These are phyloP conservation scores for Leishmania guyanensis DNA, from an alignment of 208 protist species.

Conservation along the genomic window DNA sequence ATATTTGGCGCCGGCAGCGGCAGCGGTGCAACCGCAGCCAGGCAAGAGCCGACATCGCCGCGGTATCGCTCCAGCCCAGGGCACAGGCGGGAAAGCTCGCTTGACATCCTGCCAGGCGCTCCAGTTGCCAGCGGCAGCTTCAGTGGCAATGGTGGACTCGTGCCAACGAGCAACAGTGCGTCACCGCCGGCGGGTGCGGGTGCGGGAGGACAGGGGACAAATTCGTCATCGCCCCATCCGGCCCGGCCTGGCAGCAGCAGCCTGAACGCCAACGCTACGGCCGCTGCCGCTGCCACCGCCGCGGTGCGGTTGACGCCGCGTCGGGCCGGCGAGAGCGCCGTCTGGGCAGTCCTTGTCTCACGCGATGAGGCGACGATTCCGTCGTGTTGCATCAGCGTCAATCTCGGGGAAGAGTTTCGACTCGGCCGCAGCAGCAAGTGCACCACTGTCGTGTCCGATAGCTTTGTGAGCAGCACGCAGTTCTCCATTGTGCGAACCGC, in stretches of 20 bases:
- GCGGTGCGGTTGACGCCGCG: slow-evolving; percentile 12
- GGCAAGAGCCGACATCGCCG: not conserved
- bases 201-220: slow-evolving; percentile 2
- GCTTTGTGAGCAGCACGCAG: slow-evolving; percentile 85
- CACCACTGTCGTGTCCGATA: slow-evolving; percentile 62
- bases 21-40: not conserved
- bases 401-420: slow-evolving; percentile 57
- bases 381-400: slow-evolving; percentile 61
- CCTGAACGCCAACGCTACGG: not conserved
- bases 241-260: slow-evolving; percentile 17
- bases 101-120: slow-evolving; percentile 17
- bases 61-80: slow-evolving; percentile 10
- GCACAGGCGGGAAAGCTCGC: slow-evolving; percentile 11
- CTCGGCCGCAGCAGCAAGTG: slow-evolving; percentile 91
- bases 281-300: not conserved
- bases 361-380: slow-evolving; percentile 78
- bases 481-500: slow-evolving; percentile 69
- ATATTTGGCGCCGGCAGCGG: not conserved
- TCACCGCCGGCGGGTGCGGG: slow-evolving; percentile 1
- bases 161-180: slow-evolving; percentile 24
- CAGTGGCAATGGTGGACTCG: slow-evolving; percentile 5
- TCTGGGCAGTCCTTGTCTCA: slow-evolving; percentile 79
- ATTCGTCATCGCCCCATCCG: slow-evolving; percentile 25
- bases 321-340: slow-evolving; percentile 22
- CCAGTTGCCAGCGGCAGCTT: not conserved